phyloP scores from a whole-genome alignment of 495 filamentous ascomycete species.

The Pyrenula massariospora region DNA sequence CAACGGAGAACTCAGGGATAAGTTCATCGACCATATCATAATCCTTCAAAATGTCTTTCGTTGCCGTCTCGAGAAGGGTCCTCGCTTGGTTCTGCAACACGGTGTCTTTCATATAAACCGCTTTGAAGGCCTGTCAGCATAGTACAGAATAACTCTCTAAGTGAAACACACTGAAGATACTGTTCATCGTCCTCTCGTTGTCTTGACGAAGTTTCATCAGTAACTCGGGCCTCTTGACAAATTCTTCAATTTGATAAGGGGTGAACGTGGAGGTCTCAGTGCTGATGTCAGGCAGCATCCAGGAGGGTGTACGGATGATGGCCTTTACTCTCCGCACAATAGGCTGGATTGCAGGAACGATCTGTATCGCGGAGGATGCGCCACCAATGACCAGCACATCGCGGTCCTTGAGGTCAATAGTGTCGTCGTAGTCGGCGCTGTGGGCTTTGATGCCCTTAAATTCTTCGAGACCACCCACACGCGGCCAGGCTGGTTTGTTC shows the following conservation, averaged over 20 bases:
- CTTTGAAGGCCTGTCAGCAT: not conserved
- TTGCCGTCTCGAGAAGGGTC: slow-evolving; percentile 2
- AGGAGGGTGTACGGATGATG: slow-evolving; percentile 14
- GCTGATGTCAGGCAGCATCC: slow-evolving; percentile 1
- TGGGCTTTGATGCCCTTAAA: slow-evolving; percentile 44
- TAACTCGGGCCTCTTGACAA: slow-evolving; percentile 8
- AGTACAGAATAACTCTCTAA: too few species aligned
- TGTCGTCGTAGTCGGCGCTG: slow-evolving; percentile 41
- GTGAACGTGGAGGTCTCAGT: slow-evolving; percentile 7
- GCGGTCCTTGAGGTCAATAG: slow-evolving; percentile 34
- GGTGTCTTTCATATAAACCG: not conserved
- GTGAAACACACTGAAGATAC: slow-evolving; percentile 6
- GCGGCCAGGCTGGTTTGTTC: slow-evolving; percentile 39
- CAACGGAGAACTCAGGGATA: slow-evolving; percentile 31
- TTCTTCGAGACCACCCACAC: slow-evolving; percentile 29
- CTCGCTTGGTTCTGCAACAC: not conserved
- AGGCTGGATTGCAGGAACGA: slow-evolving; percentile 41
- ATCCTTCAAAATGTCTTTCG: slow-evolving; percentile 24
- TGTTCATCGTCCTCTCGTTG: slow-evolving; percentile 26
- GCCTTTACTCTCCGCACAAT: slow-evolving; percentile 17
- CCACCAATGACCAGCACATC: slow-evolving; percentile 41
- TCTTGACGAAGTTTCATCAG: slow-evolving; percentile 22
- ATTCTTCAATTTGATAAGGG: slow-evolving; percentile 18
- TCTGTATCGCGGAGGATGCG: slow-evolving; percentile 36
- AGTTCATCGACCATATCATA: slow-evolving; percentile 14